These are phyloP conservation scores for Annona cherimola DNA, from an alignment of 164 flowering plant species.

Conservation along the genomic window DNA sequence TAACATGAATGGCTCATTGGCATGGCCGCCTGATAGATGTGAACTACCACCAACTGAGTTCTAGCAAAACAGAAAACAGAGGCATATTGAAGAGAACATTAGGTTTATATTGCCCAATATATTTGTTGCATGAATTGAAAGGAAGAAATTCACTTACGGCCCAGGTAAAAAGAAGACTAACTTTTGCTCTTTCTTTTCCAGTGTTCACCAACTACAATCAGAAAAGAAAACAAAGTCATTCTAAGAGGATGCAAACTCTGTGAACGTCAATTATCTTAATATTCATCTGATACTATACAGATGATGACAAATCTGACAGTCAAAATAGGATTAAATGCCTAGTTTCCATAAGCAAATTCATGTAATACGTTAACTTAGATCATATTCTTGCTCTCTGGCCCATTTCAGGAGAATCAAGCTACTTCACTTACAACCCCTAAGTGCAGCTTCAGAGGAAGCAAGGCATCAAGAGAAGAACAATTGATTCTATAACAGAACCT, in stretches of 20 bases:
- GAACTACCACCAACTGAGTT: constrained; percentile 90
- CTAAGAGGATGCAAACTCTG: background rate
- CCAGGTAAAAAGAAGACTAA: constrained; percentile 92
- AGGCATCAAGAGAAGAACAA: background rate
- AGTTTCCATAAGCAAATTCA: background rate
- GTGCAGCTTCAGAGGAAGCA: background rate
- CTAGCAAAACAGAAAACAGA: constrained; percentile 31
- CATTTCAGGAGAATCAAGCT: background rate
- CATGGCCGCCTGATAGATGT: constrained; percentile 78
- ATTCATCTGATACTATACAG: background rate
- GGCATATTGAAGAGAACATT: background rate
- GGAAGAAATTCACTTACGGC: constrained; percentile 50
- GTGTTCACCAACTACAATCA: constrained; percentile 74
- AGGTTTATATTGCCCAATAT: background rate
- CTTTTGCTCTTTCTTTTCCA: constrained; percentile 88
- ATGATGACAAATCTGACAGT: background rate
- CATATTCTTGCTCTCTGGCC: background rate
- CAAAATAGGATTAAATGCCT: background rate
- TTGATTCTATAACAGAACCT: background rate
- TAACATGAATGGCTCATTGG: constrained; percentile 84
- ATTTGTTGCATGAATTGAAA: background rate
- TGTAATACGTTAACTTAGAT: background rate
- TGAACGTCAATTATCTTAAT: background rate
- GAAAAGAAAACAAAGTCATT: background rate
- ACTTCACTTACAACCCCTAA: background rate